phyloP scores from a whole-genome alignment of 148 eudicot genomes.

The Talinum fruticosum region DNA sequence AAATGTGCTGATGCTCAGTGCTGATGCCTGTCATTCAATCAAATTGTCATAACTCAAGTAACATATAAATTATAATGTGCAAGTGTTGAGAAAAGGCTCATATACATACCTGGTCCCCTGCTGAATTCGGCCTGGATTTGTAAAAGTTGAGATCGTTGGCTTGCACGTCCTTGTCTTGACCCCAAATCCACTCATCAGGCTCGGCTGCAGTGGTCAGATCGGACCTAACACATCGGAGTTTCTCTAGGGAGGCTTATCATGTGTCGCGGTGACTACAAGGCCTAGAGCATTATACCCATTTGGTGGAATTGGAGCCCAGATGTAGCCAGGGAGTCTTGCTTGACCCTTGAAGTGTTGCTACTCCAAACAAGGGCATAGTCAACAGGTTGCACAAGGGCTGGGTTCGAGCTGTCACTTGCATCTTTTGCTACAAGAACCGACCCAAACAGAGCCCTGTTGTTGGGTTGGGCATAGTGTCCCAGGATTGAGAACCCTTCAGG shows the following conservation, averaged over 20 bases:
- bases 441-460: conserved; percentile 32
- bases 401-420: conserved; percentile 11
- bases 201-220: conserved; percentile 36
- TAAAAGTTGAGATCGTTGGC: conserved; percentile 24
- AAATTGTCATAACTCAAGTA: background rate
- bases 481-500: conserved; percentile 29
- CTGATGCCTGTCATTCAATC: conserved; percentile 22
- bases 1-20: conserved; percentile 36
- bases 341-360: conserved; percentile 27
- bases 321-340: conserved; percentile 31
- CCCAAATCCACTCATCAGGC: conserved; percentile 34
- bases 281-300: conserved; percentile 40
- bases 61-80: background rate
- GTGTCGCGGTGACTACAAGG: conserved; percentile 19
- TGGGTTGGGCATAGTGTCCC: conserved; percentile 38
- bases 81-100: too few species aligned
- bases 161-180: conserved; percentile 10
- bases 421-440: conserved; percentile 34
- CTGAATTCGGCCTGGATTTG: conserved; percentile 21
- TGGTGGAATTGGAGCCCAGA: conserved; percentile 39
- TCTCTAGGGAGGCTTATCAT: conserved; percentile 26
- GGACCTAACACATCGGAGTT: conserved; percentile 21
- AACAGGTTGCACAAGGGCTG: conserved; percentile 23
- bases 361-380: conserved; percentile 46
- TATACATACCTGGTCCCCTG: conserved; percentile 24